Evolutionary conservation across 1,284 basidiomycete species (phyloP).

Genomic region (Meira miltonrushii): DNA sequence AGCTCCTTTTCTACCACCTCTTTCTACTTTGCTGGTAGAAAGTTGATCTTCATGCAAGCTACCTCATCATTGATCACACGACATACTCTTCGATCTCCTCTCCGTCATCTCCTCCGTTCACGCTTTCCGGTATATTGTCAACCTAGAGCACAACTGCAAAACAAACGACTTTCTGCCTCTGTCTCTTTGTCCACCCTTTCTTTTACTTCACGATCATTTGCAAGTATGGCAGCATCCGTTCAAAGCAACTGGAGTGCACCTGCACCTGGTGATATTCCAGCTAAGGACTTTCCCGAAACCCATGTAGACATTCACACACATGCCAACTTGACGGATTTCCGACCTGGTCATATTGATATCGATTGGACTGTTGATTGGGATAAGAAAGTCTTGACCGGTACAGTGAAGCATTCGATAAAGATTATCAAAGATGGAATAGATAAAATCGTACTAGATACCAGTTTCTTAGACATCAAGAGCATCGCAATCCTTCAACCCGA

Average conservation of each 20-base stretch:
- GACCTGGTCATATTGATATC: constrained; percentile 55
- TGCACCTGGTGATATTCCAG: constrained; percentile 35
- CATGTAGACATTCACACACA: constrained; percentile 43
- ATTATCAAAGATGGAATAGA: constrained; percentile 62
- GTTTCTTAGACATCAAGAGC: constrained; percentile 64
- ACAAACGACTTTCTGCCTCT: background rate
- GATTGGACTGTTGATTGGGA: constrained; percentile 80
- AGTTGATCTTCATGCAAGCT: too few species aligned
- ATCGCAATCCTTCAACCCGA: constrained; percentile 56
- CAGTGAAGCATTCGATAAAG: constrained; percentile 64
- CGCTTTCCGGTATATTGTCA: too few species aligned
- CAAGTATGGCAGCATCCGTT: background rate
- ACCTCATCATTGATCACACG: background rate
- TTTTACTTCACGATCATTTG: background rate
- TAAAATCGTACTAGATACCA: constrained; percentile 74
- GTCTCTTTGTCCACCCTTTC: background rate
- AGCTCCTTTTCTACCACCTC: too few species aligned
- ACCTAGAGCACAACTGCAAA: too few species aligned
- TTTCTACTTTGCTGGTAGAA: too few species aligned
- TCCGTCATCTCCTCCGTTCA: background rate
- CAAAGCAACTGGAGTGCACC: constrained; percentile 33
- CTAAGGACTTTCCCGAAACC: constrained; percentile 21
- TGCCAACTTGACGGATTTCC: constrained; percentile 38
- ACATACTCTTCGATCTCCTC: background rate
- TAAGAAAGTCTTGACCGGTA: constrained; percentile 65